Base-by-base conservation (phyloP, 768 basidiomycete species). In the Auriscalpium vulgare region DNA sequence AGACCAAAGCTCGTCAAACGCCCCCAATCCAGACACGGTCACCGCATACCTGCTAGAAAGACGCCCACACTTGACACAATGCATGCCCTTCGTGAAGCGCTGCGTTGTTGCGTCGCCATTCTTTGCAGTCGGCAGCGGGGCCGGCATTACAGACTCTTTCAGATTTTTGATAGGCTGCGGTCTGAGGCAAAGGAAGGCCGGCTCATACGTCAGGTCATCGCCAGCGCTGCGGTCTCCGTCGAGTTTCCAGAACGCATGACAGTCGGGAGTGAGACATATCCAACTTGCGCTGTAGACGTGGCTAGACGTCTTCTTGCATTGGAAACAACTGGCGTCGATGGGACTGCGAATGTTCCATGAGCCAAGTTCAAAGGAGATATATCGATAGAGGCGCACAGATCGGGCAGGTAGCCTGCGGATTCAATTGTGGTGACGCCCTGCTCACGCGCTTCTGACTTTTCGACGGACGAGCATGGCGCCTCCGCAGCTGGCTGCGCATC, bases 61-160 rank as follows among this genome's bases (percentile, higher is more conserved):
- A 23, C 87, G 78, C 34, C 90, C 89, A 62, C 90, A 92, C 8
- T 66, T 56, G 16, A 54, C 59, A 65, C 90, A 92, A 64, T 88
- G 85, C 73, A 82, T 83, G 1, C 89, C 89, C 62, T 79, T 79
- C 14, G 76, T 81, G 60, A 78, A 85, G 5, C 74, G 71, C 58
- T 79, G 80, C 3, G 74, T 72, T 4, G 84, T 87, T 10, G 75
- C 76, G 40, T 11, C 58, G 51, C 8, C 66, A 48, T 47, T 62
- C 53, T 10, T 54, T 2, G 44, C 37, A 3, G 65, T 57, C 5
- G 68, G 67, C 6, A 70, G 75, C 10, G 74, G 17, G 23, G 55
- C 44, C 8, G 55, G 63, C 50, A 4, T 80, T 79, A 34, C 57
- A 63, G 19, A 85, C 62, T 52, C 74, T 69, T 47, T 69, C 70